phyloP scores from a whole-genome alignment of 1,139 yeast species.

The Kodamaea sp. region DNA sequence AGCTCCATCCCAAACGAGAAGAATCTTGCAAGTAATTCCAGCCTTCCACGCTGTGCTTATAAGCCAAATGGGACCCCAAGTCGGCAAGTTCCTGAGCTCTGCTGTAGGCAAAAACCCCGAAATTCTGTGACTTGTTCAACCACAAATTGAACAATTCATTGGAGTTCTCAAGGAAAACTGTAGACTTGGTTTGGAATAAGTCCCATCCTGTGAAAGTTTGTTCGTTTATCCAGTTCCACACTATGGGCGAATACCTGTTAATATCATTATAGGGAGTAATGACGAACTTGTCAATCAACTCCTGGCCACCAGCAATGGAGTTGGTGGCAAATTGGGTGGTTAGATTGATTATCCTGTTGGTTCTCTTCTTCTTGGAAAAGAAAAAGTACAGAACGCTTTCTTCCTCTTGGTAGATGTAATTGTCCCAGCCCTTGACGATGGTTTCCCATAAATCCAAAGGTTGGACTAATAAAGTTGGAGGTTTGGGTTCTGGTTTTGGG shows the following conservation, averaged over 20 bases:
- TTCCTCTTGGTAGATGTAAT: constrained; percentile 16
- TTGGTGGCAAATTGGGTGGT: constrained; percentile 1
- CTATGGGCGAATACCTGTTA: too few species aligned
- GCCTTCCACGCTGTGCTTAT: too few species aligned
- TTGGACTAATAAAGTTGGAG: background rate
- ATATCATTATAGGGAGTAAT: too few species aligned
- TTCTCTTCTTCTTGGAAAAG: constrained; percentile 9
- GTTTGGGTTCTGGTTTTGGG: background rate
- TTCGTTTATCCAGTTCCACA: too few species aligned
- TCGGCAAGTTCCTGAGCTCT: background rate
- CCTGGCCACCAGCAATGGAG: background rate
- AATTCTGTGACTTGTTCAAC: too few species aligned
- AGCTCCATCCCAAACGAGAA: too few species aligned
- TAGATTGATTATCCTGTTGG: constrained; percentile 3
- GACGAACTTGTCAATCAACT: background rate
- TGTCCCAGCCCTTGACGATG: constrained; percentile 5
- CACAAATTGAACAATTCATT: too few species aligned
- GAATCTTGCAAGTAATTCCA: too few species aligned
- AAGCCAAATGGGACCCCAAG: too few species aligned
- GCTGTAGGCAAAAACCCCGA: background rate
- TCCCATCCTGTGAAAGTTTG: too few species aligned
- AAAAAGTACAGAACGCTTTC: constrained; percentile 6
- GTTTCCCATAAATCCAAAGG: background rate
- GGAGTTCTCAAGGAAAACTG: background rate
- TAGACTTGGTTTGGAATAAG: too few species aligned